phyloP scores from a whole-genome alignment of 768 basidiomycete genomes.

The Saitozyma podzolica region DNA sequence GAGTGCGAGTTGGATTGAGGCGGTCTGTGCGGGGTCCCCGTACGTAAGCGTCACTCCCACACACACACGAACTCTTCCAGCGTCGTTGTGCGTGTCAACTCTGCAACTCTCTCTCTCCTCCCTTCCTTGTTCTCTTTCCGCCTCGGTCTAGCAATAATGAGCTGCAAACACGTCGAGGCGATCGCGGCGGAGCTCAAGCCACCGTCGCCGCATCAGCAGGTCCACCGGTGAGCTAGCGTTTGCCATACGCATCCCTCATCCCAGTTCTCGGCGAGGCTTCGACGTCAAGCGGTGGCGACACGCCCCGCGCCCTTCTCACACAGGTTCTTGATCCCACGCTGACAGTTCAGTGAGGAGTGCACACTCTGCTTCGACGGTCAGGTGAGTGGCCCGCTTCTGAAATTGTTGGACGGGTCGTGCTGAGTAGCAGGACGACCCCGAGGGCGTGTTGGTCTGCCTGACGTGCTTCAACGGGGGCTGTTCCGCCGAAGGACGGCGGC shows the following conservation, averaged over 20 bases:
- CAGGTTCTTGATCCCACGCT: slow-evolving; percentile 1
- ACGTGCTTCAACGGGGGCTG: slow-evolving; percentile 94
- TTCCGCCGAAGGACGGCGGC: slow-evolving; percentile 61
- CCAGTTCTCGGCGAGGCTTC: too few relatives aligned
- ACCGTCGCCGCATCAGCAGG: slow-evolving; percentile 34
- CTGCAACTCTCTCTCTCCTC: too few relatives aligned
- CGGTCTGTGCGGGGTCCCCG: too few relatives aligned
- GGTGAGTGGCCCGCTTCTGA: slow-evolving; percentile 54
- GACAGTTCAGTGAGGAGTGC: slow-evolving; percentile 75
- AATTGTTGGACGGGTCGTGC: background rate
- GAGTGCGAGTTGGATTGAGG: too few relatives aligned
- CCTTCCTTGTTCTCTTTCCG: too few relatives aligned
- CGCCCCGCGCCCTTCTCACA: background rate
- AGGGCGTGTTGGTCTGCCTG: slow-evolving; percentile 86
- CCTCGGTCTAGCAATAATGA: slow-evolving; percentile 11
- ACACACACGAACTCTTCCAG: too few relatives aligned
- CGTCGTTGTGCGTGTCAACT: too few relatives aligned
- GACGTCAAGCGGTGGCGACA: too few relatives aligned
- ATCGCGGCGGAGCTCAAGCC: slow-evolving; percentile 21
- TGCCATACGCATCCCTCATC: background rate
- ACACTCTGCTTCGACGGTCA: slow-evolving; percentile 96
- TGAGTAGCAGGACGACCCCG: slow-evolving; percentile 62
- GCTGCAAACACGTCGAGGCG: slow-evolving; percentile 27
- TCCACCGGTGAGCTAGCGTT: slow-evolving; percentile 34
- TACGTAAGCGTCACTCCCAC: too few relatives aligned